These are phyloP conservation scores for Artemisia argyi DNA, from an alignment of 129 eudicot species.

Conservation along the genomic window DNA sequence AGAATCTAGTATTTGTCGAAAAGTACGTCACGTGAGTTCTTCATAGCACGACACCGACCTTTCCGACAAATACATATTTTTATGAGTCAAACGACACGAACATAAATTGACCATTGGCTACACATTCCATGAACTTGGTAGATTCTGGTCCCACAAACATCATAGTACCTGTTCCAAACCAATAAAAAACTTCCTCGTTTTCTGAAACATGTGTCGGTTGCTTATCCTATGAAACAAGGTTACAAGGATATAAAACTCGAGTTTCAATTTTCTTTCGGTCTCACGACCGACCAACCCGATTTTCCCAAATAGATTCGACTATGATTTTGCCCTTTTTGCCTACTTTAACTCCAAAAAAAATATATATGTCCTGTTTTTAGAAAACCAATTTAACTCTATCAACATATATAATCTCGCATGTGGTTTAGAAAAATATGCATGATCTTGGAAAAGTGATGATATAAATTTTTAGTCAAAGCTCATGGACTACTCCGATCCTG, in stretches of 20 bases:
- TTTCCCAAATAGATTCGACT: conserved; percentile 3
- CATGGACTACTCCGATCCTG: no score
- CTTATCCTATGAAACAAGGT: neutral
- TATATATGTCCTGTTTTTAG: neutral
- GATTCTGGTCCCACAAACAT: conserved; percentile 12
- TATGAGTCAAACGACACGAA: conserved; percentile 7
- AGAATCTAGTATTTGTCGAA: neutral
- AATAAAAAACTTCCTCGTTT: neutral
- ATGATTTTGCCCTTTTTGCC: neutral
- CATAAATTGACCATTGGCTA: conserved; percentile 12
- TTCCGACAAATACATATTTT: neutral
- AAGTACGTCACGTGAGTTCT: neutral
- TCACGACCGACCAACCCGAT: conserved; percentile 29
- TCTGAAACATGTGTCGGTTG: neutral
- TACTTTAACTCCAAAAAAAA: no score
- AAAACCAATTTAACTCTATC: neutral
- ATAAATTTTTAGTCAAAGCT: no score
- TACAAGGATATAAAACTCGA: neutral
- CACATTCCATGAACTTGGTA: neutral
- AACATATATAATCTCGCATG: neutral
- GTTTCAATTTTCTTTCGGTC: conserved; percentile 17
- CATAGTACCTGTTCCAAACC: conserved; percentile 17
- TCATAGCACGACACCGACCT: conserved; percentile 16
- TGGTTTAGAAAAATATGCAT: neutral
- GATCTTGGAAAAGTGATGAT: neutral